Base-by-base conservation (phyloP, 768 basidiomycete species). In the Psilocybe sp. region DNA sequence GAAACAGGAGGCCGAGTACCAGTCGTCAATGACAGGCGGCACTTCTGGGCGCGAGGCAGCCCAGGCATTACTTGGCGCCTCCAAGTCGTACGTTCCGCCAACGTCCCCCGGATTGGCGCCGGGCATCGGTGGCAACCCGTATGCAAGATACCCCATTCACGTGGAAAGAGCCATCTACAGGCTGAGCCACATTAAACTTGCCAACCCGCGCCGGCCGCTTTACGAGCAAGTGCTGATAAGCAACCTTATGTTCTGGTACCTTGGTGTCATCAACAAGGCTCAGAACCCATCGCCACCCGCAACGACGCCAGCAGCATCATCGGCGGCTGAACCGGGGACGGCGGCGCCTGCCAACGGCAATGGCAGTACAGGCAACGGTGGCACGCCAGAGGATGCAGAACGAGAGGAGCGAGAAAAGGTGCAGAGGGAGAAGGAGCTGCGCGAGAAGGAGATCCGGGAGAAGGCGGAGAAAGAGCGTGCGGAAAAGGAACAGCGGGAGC, bases 211-310 rank as follows among this genome's bases (percentile, higher is more conserved):
- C 51, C 80, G 97, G 40, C 95, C 97, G 20, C 76, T 99, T 14
- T 98, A 97, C 62, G 97, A 99, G 73, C 97, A 99, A 68, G 97
- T 89, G 47, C 73, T 92, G 50, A 92, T 91, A 67, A 91, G 88
- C 63, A 93, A 93, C 64, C 73, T 93, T 60, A 97, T 96, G 92
- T 98, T 99, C 77, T 99, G 97, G 97, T 99, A 98, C 65, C 79
- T 99, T 34, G 92, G 95, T 11, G 86, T 98, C 57, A 98, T 98
- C 70, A 97, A 98, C 69, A 94, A 96, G 69, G 81, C 91, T 15
- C 87, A 85, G 60, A 79, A 62, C 46, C 72, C 76, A 12, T 67
- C 48, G 20, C 20, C 28, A 13, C 12, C 43, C 69, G 64, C 60
- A 7, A 51, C 64, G 4, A 62, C 60, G 33, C 44, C 64, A 35